A percentile compares a stretch with the other conserved stretches of the same genome.
Conservation (phyloP, 2,329 filamentous ascomycete genomes). For the Diaporthe sp. region DNA sequence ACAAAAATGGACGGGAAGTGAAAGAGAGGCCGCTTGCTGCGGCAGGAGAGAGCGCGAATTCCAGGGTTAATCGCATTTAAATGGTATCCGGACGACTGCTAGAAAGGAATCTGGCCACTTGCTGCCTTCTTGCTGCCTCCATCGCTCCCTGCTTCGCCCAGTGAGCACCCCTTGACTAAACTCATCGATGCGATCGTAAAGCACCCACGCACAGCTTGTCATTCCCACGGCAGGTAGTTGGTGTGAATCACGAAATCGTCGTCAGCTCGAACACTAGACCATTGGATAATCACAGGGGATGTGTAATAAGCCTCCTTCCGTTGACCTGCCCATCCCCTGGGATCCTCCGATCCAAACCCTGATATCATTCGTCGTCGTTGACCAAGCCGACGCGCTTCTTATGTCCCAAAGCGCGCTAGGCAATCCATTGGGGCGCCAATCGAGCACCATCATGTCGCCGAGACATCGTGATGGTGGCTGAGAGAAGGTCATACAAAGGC, state of each 20-base stretch:
- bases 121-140: not conserved
- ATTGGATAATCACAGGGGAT: not conserved
- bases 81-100: not conserved
- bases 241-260: not conserved
- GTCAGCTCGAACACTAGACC: not conserved
- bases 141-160: not conserved
- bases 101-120: not conserved
- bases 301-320: constrained; percentile 22
- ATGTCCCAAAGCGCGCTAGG: not conserved
- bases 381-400: not conserved
- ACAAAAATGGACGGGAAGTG: not conserved
- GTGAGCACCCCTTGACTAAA: not conserved
- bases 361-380: not conserved
- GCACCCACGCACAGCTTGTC: not conserved
- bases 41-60: not conserved
- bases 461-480: not conserved
- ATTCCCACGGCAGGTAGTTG: not conserved
- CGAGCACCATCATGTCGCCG: no score
- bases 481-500: not conserved
- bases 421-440: not conserved
- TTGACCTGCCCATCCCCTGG: not conserved
- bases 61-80: not conserved
- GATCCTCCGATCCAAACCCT: not conserved
- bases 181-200: not conserved
- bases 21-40: not conserved